phyloP scores from a whole-genome alignment of 352 stramenopile species.

The Phytophthora pinifolia region DNA sequence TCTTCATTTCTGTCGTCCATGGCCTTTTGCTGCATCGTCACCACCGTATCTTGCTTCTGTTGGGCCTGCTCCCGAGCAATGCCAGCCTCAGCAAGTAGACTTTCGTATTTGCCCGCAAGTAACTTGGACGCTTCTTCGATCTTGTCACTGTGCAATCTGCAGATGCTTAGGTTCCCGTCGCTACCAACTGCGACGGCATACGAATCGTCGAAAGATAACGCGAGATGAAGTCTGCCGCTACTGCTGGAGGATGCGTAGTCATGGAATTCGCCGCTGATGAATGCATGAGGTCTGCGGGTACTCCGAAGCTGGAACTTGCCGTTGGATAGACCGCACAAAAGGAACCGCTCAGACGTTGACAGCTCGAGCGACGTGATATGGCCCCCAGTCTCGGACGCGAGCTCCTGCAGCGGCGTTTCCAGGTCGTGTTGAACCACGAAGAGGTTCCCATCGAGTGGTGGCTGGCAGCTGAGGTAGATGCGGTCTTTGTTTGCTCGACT shows the following conservation, averaged over 20 bases:
- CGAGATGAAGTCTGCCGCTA: conserved; percentile 30
- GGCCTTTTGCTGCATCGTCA: conserved; percentile 53
- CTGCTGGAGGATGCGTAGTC: conserved; percentile 36
- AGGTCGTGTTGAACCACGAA: conserved; percentile 38
- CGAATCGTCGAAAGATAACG: conserved; percentile 85
- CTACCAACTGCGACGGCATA: conserved; percentile 68
- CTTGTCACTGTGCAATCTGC: conserved; percentile 60
- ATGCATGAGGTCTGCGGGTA: conserved; percentile 49
- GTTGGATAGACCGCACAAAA: conserved; percentile 77
- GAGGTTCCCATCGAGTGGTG: conserved; percentile 36
- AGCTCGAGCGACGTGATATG: conserved; percentile 43
- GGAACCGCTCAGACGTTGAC: conserved; percentile 59
- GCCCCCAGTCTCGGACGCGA: conserved; percentile 38
- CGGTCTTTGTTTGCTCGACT: conserved; percentile 18
- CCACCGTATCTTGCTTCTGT: conserved; percentile 52
- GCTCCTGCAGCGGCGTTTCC: conserved; percentile 35
- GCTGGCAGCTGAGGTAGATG: conserved; percentile 53
- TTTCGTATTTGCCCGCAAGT: conserved; percentile 40
- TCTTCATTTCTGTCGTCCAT: conserved; percentile 47
- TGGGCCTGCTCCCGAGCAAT: conserved; percentile 54
- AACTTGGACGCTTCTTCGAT: conserved; percentile 41
- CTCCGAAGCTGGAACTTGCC: conserved; percentile 82
- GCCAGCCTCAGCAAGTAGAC: conserved; percentile 42
- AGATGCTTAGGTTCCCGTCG: conserved; percentile 80
- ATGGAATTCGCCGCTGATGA: conserved; percentile 78